Evolutionary conservation across 257 asterid genomes (phyloP), one percentile per base, ranked within the genome.

Genomic region (Leptodermis oblonga): DNA sequence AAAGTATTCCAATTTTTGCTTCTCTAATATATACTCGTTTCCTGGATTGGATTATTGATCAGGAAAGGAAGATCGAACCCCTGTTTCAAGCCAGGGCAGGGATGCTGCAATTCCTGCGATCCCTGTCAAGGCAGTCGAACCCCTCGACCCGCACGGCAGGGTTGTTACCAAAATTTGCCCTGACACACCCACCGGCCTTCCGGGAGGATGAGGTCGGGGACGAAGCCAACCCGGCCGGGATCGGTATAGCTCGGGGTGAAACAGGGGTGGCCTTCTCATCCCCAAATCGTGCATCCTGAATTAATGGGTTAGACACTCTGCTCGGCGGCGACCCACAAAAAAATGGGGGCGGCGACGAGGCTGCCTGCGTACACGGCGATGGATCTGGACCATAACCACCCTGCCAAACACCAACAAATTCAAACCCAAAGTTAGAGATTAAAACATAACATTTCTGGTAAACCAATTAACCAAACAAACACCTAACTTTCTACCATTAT

Each of bases 261-360:
- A 82, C 73, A 3, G 95, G 90, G 75, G 83, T 28, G n/a, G 73
- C 64, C 39, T 80, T 88, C 42, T 82, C 93, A 65, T 86, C 96
- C 65, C 92, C 89, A 43, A 94, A 94, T 15, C 92, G 88, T 1
- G 92, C 85, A 43, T 91, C 99, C 73, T 87, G 94, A 86, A 91
- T 85, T 84, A 94, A 84, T 51, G 99, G 99, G 96, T 94, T 94
- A 87, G 99, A 89, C 33, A 86, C 97, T 89, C 99, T 86, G 72
- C 93, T 84, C 86, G 99, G 99, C 87, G 99, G 99, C 22, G 99
- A 94, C 97, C 99, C 97, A 2, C 85, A 61, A 86, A 91, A 94
- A 94, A 89, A 94, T 58, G 97, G 97, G 96, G 97, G 99, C 84
- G 97, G 99, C 85, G 99, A 91, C 88, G 96, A 87, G 76, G 96